These are phyloP conservation scores for Plicaturopsis crispa DNA, from an alignment of 768 basidiomycete genomes.

Conservation along the genomic window DNA sequence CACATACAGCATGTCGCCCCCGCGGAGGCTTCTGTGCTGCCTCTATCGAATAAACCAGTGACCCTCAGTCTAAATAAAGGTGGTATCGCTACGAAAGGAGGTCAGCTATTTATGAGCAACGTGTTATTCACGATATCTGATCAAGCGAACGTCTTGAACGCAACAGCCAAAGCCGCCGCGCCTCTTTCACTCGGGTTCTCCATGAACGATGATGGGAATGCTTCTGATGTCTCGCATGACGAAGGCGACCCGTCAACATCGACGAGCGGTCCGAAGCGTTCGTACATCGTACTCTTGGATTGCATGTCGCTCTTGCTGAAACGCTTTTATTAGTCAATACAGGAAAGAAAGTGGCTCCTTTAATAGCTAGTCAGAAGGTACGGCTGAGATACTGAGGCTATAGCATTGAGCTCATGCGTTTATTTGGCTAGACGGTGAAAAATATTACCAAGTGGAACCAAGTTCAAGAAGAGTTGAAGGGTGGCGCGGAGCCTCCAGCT, in stretches of 20 bases:
- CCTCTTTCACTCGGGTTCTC: slow-evolving; percentile 58
- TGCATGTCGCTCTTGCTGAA: too few relatives aligned
- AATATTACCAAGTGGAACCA: slow-evolving; percentile 98
- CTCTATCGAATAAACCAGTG: slow-evolving; percentile 75
- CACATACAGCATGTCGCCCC: slow-evolving; percentile 22
- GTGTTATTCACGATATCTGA: too few relatives aligned
- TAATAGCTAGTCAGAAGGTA: slow-evolving; percentile 84
- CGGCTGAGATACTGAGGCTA: slow-evolving; percentile 4
- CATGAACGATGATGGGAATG: slow-evolving; percentile 49
- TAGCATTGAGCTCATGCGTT: slow-evolving; percentile 2
- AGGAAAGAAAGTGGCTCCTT: slow-evolving; percentile 70
- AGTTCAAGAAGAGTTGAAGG: slow-evolving; percentile 81
- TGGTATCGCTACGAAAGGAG: slow-evolving; percentile 21
- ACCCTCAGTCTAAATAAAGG: slow-evolving; percentile 68
- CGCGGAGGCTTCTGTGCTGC: slow-evolving; percentile 59
- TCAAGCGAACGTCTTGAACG: too few relatives aligned
- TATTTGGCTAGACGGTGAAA: slow-evolving; percentile 60
- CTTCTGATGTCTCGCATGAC: too few relatives aligned
- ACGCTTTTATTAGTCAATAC: too few relatives aligned
- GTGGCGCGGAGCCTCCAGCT: slow-evolving; percentile 25
- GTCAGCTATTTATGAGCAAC: too few relatives aligned
- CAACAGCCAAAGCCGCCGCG: too few relatives aligned
- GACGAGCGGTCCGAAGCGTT: too few relatives aligned
- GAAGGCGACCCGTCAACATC: too few relatives aligned
- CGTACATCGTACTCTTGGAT: too few relatives aligned